Conservation (phyloP, 257 asterid genomes). For the Scutellaria baicalensis region DNA sequence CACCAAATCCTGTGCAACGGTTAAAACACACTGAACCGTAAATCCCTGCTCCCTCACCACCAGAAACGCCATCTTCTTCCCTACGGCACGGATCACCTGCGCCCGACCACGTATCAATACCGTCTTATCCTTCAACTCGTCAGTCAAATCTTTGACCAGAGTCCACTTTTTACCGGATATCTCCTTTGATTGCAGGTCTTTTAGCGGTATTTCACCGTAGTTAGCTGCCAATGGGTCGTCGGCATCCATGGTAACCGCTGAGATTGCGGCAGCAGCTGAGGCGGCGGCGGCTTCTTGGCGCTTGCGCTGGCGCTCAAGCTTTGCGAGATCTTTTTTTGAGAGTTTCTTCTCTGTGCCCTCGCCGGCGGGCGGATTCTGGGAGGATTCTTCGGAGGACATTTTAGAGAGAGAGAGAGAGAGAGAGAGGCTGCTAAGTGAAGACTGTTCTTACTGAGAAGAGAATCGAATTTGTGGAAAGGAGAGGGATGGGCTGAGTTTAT, state of each 20-base stretch:
- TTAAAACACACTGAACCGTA: slow-evolving; percentile 77
- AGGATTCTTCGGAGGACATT: too few species aligned
- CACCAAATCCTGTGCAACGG: slow-evolving; percentile 51
- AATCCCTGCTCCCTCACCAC: slow-evolving; percentile 73
- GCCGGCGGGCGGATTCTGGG: too few species aligned
- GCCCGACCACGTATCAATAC: slow-evolving; percentile 69
- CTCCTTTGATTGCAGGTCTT: slow-evolving; percentile 69
- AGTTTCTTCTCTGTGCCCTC: too few species aligned
- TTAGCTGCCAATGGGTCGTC: slow-evolving; percentile 53
- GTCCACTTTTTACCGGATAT: slow-evolving; percentile 68
- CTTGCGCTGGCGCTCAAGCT: slow-evolving; percentile 56
- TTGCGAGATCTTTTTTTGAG: slow-evolving; percentile 71
- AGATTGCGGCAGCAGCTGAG: slow-evolving; percentile 27
- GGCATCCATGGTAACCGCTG: slow-evolving; percentile 23
- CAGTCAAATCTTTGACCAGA: slow-evolving; percentile 35
- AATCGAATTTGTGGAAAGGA: too few species aligned
- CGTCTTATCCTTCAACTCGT: slow-evolving; percentile 37
- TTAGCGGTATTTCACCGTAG: slow-evolving; percentile 61
- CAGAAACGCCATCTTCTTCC: slow-evolving; percentile 73
- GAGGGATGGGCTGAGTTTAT: too few species aligned
- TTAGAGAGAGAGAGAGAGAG: too few species aligned
- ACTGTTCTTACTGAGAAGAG: too few species aligned
- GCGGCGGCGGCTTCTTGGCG: slow-evolving; percentile 51
- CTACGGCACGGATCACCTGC: slow-evolving; percentile 61
- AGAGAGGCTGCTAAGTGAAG: too few species aligned